Percentiles rank a stretch among this genome's conserved stretches.
Conservation (phyloP, 768 basidiomycete species). For the Kondoa malvinella region DNA sequence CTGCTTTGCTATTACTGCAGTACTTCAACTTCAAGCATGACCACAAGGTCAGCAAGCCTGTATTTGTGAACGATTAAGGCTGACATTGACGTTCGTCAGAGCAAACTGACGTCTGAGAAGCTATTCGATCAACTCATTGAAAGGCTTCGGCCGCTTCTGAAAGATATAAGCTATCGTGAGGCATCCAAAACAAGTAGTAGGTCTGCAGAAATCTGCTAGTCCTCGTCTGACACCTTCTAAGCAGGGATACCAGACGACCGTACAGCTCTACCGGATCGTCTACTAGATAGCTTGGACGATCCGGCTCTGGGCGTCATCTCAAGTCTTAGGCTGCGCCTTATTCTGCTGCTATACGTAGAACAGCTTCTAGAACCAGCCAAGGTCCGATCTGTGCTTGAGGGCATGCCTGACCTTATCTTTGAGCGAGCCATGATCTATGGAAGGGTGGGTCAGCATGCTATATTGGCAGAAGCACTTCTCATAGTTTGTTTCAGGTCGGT, state of each 20-base stretch:
- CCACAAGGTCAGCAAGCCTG: background rate
- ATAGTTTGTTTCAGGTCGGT: background rate
- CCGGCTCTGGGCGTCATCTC: background rate
- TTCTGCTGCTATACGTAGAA: background rate
- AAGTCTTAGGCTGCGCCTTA: background rate
- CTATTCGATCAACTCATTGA: background rate
- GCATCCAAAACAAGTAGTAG: background rate
- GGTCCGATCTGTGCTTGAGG: background rate
- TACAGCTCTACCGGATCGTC: background rate
- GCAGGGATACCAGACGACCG: background rate
- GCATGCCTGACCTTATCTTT: background rate
- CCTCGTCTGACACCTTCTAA: no score
- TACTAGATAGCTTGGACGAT: background rate
- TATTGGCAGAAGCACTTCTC: background rate
- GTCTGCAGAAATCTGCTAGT: no score
- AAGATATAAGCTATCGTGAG: background rate
- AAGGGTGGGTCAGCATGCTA: background rate
- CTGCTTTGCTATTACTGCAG: background rate
- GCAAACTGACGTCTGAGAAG: background rate
- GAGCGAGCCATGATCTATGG: constrained; percentile 2
- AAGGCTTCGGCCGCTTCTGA: background rate
- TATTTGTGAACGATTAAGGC: background rate
- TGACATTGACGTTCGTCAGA: background rate
- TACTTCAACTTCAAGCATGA: background rate
- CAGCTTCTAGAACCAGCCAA: background rate